These are phyloP conservation scores for Tetraselmis striata DNA, from an alignment of 139 green algal species.

Conservation along the genomic window DNA sequence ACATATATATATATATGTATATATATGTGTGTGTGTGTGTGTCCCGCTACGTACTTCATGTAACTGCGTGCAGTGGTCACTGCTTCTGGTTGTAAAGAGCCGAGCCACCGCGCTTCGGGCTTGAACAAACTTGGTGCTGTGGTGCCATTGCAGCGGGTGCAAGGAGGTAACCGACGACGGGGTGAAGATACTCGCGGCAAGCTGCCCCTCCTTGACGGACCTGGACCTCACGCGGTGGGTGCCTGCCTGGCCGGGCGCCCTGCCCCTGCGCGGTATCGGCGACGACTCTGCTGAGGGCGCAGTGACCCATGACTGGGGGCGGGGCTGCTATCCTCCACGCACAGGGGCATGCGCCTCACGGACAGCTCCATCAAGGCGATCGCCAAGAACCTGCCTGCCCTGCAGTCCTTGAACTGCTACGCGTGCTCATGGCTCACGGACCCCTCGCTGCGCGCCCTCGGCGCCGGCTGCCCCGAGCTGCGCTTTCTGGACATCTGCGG, in stretches of 20 bases:
- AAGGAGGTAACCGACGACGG: conserved; percentile 17
- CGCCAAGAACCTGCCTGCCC: not conserved
- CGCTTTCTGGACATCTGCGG: conserved; percentile 13
- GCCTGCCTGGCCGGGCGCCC: no score
- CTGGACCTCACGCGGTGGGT: conserved; percentile 23
- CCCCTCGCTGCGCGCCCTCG: conserved; percentile 4
- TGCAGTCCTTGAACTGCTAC: not conserved
- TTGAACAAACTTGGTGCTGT: no score
- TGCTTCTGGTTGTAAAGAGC: no score
- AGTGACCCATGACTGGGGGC: no score
- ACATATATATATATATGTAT: no score
- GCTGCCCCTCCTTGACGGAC: conserved; percentile 8
- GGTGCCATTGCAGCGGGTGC: conserved; percentile 27
- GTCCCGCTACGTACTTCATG: no score
- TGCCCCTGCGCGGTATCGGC: no score
- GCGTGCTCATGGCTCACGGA: conserved; percentile 6
- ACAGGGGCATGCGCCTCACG: not conserved
- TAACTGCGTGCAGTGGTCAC: no score
- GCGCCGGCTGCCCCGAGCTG: conserved; percentile 9
- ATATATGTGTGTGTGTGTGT: no score
- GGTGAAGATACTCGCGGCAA: conserved; percentile 1
- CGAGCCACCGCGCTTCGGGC: no score
- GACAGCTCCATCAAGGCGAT: not conserved
- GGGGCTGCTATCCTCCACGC: no score
- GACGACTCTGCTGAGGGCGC: no score